phyloP scores from a whole-genome alignment of 352 stramenopile species.

The Aphanomyces invadans region DNA sequence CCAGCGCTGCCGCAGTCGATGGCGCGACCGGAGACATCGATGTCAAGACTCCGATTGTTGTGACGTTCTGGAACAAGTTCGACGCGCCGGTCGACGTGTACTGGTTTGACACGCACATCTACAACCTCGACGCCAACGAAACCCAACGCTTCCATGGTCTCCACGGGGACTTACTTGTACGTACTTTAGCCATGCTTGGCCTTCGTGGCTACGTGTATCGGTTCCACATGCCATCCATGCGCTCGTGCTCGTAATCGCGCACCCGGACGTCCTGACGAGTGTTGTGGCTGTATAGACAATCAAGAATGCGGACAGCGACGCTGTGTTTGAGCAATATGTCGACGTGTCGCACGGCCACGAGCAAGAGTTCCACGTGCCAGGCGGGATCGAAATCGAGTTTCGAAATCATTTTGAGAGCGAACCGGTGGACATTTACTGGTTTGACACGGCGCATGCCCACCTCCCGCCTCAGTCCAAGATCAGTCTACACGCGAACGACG shows the following conservation, averaged over 20 bases:
- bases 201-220: too few relatives aligned
- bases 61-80: conserved; percentile 1
- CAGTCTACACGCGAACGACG: not conserved
- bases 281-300: not conserved
- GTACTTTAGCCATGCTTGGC: too few relatives aligned
- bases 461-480: not conserved
- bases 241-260: too few relatives aligned
- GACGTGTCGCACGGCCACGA: not conserved
- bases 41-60: not conserved
- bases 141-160: not conserved
- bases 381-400: not conserved
- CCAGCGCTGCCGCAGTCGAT: not conserved
- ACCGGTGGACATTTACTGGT: not conserved
- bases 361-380: not conserved
- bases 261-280: not conserved
- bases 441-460: not conserved
- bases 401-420: not conserved
- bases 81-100: not conserved
- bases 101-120: not conserved
- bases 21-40: not conserved
- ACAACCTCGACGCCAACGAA: not conserved
- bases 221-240: too few relatives aligned
- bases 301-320: not conserved
- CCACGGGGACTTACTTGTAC: not conserved
- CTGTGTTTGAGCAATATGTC: not conserved